Conservation (phyloP, 345 rosid genomes). For the Salix viminalis region DNA sequence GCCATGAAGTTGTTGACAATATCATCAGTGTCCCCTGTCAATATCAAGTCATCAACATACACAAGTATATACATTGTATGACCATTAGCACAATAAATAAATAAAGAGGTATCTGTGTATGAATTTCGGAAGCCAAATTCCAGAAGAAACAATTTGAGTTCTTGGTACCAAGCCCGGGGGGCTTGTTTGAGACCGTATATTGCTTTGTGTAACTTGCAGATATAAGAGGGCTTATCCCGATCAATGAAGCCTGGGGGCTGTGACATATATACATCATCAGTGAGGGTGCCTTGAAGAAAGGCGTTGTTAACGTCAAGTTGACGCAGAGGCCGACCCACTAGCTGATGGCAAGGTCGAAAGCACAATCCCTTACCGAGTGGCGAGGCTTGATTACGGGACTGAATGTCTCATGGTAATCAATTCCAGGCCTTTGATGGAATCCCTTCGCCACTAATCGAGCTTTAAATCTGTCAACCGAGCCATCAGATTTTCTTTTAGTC, state of each 20-base stretch:
- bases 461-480: neutral
- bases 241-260: neutral
- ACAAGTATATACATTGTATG: neutral
- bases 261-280: neutral
- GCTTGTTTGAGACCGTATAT: neutral
- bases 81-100: too few relatives aligned
- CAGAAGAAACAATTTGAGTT: too few relatives aligned
- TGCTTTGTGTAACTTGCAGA: neutral
- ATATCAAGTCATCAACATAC: neutral
- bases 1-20: fast-evolving
- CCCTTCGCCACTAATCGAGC: neutral
- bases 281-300: neutral
- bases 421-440: neutral
- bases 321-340: neutral
- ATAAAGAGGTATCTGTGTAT: fast-evolving
- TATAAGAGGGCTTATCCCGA: fast-evolving
- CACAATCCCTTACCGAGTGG: neutral
- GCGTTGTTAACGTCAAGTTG: neutral
- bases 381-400: neutral
- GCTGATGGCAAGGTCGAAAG: neutral
- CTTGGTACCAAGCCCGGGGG: neutral
- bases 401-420: neutral
- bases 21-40: fast-evolving
- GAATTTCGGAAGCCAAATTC: neutral
- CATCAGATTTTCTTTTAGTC: neutral